phyloP scores from a whole-genome alignment of 106 monocot species.

The Phalaenopsis equestris region DNA sequence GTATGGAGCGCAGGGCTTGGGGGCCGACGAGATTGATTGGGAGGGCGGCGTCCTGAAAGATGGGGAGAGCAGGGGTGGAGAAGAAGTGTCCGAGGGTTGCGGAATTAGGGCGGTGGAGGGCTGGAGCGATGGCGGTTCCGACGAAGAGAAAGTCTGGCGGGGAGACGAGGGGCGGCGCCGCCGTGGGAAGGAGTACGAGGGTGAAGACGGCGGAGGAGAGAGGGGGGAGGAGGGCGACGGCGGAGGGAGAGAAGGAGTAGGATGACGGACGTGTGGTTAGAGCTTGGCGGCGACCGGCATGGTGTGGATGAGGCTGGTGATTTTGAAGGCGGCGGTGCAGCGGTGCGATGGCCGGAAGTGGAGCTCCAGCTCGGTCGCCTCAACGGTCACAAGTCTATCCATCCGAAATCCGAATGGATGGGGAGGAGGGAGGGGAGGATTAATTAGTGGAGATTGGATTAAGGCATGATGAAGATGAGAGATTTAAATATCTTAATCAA shows the following conservation, averaged over 20 bases:
- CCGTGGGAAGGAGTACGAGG: conserved; percentile 13
- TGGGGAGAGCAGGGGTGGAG: conserved; percentile 7
- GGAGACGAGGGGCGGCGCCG: conserved; percentile 11
- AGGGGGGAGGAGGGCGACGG: conserved; percentile 11
- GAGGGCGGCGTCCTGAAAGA: conserved; percentile 20
- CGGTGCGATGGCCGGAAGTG: conserved; percentile 6
- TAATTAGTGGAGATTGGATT: neutral
- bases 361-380: neutral
- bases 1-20: conserved; percentile 9
- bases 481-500: neutral
- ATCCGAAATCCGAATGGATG: neutral
- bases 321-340: neutral
- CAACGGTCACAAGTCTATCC: conserved; percentile 6
- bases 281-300: conserved; percentile 12
- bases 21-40: conserved; percentile 15
- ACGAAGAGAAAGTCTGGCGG: conserved; percentile 15
- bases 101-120: conserved; percentile 2
- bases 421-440: neutral
- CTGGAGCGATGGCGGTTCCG: conserved; percentile 7
- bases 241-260: conserved; percentile 9
- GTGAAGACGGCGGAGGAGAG: conserved; percentile 19
- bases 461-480: neutral
- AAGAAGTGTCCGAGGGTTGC: conserved; percentile 11
- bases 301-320: conserved; percentile 12
- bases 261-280: neutral